phyloP scores from a whole-genome alignment of 306 rosid genomes.

The Vigna mungo region DNA sequence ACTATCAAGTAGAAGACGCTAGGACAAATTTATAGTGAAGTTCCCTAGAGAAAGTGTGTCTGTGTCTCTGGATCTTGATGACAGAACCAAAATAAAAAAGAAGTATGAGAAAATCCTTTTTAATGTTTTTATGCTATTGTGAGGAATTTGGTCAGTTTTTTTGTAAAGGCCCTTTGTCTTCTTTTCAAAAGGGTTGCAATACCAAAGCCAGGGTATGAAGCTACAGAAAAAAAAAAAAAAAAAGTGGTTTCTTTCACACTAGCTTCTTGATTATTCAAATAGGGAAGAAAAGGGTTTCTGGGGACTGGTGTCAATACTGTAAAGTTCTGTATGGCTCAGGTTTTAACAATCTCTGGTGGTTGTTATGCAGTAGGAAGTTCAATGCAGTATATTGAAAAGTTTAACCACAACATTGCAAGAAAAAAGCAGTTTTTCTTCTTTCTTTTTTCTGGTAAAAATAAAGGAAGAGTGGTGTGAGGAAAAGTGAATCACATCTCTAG shows the following conservation, averaged over 20 bases:
- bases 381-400: slow-evolving; percentile 5
- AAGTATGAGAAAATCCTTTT: background rate
- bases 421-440: background rate
- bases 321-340: background rate
- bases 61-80: background rate
- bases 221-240: background rate
- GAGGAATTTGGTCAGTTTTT: background rate
- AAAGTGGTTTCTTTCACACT: background rate
- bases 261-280: background rate
- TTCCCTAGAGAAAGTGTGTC: background rate
- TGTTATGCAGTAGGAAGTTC: background rate
- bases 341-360: slow-evolving; percentile 1
- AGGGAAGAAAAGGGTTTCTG: background rate
- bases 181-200: background rate
- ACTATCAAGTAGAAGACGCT: too few species aligned
- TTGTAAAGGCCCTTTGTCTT: background rate
- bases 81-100: background rate
- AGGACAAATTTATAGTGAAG: background rate
- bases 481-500: background rate
- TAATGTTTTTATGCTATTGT: background rate
- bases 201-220: background rate
- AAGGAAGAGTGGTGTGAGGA: background rate
- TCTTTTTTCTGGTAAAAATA: background rate
- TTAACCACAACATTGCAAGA: background rate
- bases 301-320: background rate